phyloP scores from a whole-genome alignment of 2,329 filamentous ascomycete species.

The Gaeumannomyces tritici region DNA sequence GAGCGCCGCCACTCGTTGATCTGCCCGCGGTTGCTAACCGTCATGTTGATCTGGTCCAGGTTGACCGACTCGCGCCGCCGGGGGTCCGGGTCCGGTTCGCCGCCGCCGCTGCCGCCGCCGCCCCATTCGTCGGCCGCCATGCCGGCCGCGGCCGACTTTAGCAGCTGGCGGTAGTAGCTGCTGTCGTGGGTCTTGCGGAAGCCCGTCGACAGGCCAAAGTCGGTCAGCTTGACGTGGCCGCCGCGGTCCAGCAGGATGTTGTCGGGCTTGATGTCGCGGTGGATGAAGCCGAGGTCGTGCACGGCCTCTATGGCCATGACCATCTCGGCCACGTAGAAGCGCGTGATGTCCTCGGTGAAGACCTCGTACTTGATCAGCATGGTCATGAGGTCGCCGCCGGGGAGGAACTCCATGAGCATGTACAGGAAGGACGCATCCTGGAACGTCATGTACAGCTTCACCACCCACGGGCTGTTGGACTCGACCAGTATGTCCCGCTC shows the following conservation, averaged over 20 bases:
- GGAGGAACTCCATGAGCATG: constrained; percentile 75
- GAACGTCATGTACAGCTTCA: constrained; percentile 72
- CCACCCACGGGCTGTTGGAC: constrained; percentile 71
- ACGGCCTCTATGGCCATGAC: constrained; percentile 73
- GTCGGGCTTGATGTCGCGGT: constrained; percentile 76
- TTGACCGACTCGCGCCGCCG: constrained; percentile 64
- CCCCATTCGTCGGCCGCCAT: constrained; percentile 12
- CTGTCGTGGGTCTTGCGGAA: constrained; percentile 94
- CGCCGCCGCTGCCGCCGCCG: too few species aligned
- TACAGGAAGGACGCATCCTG: constrained; percentile 69
- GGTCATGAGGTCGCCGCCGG: constrained; percentile 73
- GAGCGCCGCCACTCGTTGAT: constrained; percentile 79
- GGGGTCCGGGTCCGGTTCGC: background rate
- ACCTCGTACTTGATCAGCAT: constrained; percentile 82
- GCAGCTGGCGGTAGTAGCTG: constrained; percentile 93
- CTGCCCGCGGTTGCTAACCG: constrained; percentile 66
- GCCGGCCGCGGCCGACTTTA: constrained; percentile 33
- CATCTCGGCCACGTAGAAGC: constrained; percentile 79
- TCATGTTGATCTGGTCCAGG: constrained; percentile 69
- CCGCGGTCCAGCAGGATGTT: constrained; percentile 70
- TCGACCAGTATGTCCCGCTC: constrained; percentile 74
- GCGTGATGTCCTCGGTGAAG: constrained; percentile 71
- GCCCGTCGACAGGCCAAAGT: constrained; percentile 73
- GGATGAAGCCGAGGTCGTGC: constrained; percentile 71
- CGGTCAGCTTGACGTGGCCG: constrained; percentile 71